Evolutionary conservation across 495 filamentous ascomycete genomes (phyloP).

Genomic region (Xylaria intraflava): DNA sequence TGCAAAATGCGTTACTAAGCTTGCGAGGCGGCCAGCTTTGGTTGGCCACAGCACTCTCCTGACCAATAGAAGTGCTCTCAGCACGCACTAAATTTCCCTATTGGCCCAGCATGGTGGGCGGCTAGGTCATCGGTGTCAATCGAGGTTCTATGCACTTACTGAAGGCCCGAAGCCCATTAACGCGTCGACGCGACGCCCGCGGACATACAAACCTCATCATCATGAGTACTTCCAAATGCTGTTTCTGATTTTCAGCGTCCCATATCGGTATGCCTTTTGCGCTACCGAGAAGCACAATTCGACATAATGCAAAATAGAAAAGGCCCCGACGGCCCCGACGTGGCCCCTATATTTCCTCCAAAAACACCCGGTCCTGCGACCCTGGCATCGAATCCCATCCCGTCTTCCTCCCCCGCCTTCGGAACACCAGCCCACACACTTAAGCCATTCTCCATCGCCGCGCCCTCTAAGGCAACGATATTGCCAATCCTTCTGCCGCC

Average conservation of each 20-base stretch:
- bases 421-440: slow-evolving; percentile 74
- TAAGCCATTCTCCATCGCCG: slow-evolving; percentile 44
- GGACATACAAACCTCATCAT: background rate
- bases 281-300: background rate
- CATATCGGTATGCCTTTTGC: background rate
- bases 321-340: slow-evolving; percentile 12
- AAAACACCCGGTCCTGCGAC: slow-evolving; percentile 25
- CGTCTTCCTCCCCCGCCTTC: slow-evolving; percentile 86
- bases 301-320: slow-evolving; percentile 27
- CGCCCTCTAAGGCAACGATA: slow-evolving; percentile 62
- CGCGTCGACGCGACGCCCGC: slow-evolving; percentile 21
- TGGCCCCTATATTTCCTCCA: slow-evolving; percentile 35
- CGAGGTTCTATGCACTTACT: no score
- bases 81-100: no score
- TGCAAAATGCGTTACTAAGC: no score
- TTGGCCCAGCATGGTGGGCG: no score
- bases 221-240: background rate
- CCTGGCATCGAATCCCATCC: slow-evolving; percentile 49
- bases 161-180: slow-evolving; percentile 18
- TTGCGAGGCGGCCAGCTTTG: no score
- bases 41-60: no score
- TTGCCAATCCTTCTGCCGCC: slow-evolving; percentile 84
- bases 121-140: no score
- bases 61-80: no score
- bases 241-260: background rate